A percentile compares a stretch with the other conserved stretches of the same genome.
Evolutionary conservation across 352 stramenopile species (phyloP).

Genomic region (Phytophthora quininea): DNA sequence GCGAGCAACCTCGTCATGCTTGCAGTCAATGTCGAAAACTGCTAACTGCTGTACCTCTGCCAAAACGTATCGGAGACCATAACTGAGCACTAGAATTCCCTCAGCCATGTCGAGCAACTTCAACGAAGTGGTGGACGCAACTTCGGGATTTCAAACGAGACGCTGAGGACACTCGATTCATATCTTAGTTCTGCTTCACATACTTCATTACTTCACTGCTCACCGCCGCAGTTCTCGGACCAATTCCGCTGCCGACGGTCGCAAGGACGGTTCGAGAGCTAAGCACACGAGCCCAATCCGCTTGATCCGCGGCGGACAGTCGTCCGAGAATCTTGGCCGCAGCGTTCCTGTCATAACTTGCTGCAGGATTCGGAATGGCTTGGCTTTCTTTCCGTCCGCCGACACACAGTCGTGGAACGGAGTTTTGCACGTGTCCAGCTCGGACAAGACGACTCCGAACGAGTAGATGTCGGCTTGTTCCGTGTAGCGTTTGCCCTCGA

Average conservation of each 20-base stretch:
- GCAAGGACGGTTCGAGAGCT: slow-evolving; percentile 26
- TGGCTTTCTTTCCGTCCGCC: slow-evolving; percentile 15
- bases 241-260: slow-evolving; percentile 39
- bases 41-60: slow-evolving; percentile 1
- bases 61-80: background rate
- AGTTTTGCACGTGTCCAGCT: slow-evolving; percentile 40
- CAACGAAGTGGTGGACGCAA: slow-evolving; percentile 24
- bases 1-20: background rate
- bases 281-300: slow-evolving; percentile 35
- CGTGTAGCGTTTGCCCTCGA: slow-evolving; percentile 54
- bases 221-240: slow-evolving; percentile 21
- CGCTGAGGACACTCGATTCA: background rate
- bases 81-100: slow-evolving; percentile 27
- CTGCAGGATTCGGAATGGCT: slow-evolving; percentile 46
- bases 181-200: no score
- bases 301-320: slow-evolving; percentile 45
- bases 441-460: slow-evolving; percentile 62
- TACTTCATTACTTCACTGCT: slow-evolving; percentile 1
- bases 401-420: slow-evolving; percentile 33
- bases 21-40: slow-evolving; percentile 19
- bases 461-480: slow-evolving; percentile 72
- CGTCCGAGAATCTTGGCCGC: slow-evolving; percentile 39
- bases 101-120: slow-evolving; percentile 31
- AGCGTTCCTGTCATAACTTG: slow-evolving; percentile 44
- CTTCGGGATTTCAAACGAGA: background rate